Percentiles rank a stretch among this genome's conserved stretches.
These are phyloP conservation scores for Emmonsiellopsis sp. DNA, from an alignment of 2,329 filamentous ascomycete species.

Conservation along the genomic window DNA sequence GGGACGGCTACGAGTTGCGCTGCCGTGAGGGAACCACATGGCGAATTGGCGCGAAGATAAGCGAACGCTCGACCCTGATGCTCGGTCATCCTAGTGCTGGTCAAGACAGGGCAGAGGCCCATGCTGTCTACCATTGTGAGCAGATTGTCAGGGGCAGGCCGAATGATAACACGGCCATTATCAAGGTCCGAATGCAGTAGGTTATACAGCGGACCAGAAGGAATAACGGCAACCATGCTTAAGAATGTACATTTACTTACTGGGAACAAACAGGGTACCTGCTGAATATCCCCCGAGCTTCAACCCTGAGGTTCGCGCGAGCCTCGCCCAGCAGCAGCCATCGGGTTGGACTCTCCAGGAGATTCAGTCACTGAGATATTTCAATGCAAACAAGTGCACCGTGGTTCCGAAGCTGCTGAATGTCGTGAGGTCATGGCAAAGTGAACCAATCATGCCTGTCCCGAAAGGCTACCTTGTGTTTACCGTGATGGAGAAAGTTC, in stretches of 20 bases:
- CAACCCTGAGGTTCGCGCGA: background rate
- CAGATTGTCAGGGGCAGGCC: background rate
- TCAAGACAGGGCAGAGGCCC: background rate
- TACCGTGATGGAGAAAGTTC: background rate
- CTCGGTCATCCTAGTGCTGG: background rate
- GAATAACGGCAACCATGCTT: background rate
- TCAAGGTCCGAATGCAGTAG: conserved; percentile 2
- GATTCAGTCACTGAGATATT: background rate
- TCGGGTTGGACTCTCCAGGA: background rate
- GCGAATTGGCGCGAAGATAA: background rate
- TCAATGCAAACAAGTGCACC: background rate
- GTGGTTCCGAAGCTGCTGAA: background rate
- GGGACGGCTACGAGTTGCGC: background rate
- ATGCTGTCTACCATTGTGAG: conserved; percentile 1
- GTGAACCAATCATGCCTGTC: background rate
- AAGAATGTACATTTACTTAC: background rate
- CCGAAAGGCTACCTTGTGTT: background rate
- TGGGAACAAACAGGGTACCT: background rate
- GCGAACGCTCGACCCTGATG: background rate
- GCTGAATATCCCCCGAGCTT: background rate
- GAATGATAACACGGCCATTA: background rate
- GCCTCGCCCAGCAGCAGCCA: background rate
- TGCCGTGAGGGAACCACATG: background rate
- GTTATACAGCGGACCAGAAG: background rate
- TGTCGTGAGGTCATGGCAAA: background rate